Base-by-base conservation (phyloP, 2,329 filamentous ascomycete genomes). In the Xylaria sp. region DNA sequence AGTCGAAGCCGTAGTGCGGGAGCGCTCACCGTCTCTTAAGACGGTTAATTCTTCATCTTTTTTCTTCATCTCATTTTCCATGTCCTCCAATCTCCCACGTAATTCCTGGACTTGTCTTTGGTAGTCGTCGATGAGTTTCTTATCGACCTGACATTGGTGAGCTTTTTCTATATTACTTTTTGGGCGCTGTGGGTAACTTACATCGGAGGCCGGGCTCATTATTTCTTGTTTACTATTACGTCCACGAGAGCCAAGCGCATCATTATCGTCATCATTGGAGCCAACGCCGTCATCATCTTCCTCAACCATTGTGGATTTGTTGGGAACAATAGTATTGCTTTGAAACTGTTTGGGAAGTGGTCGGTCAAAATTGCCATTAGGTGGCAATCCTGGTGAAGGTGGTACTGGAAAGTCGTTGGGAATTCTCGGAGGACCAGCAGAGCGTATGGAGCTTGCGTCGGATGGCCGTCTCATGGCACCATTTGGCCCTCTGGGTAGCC, bases 281-380 rank as follows among this genome's bases (percentile, higher is more conserved):
- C 88, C 87, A 23, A 81, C 82, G 23, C 85, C 86, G 72, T 93
- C 93, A 74, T 97, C 94, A 73, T 97, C 94, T 78, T 98, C 96
- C 80, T 99, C 96, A 1, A 98, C 90, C 91, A 98, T 94, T 0
- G 93, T 98, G 76, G 95, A 97, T 82, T 98, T 99, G 79, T 98
- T 98, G 0, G 96, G 96, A 39, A 98, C 92, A 76, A 98, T 97
- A 0, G 94, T 98, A 78, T 97, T 98, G 78, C 92, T 95, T 78
- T 97, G 94, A 73, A 97, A 94, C 46, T 94, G 94, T 78, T 97
- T 97, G 18, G 93, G 92, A 73, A 93, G 88, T 4, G 94, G 94
- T 55, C 93, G 87, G 51, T 91, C 91, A 72, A 90, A 92, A 62
- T 92, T 90, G 75, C 90, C 89, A 56, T 86, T 86, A 7, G 84